Conservation (phyloP, 1,284 basidiomycete species). For the Mycosarcoma maydis region DNA sequence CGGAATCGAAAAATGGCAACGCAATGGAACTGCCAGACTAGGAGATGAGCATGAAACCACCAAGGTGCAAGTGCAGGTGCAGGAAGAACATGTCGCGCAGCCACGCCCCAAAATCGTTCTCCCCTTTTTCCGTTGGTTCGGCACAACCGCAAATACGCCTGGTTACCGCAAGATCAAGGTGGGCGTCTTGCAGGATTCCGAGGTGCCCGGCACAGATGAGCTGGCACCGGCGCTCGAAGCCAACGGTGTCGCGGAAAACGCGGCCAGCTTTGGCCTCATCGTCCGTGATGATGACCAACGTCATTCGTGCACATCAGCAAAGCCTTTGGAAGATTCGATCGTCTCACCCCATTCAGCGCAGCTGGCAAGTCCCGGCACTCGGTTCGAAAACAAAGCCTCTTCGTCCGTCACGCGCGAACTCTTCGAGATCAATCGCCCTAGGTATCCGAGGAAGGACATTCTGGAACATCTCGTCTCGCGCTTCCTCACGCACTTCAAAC, state of each 20-base stretch:
- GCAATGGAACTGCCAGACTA: slow-evolving; percentile 21
- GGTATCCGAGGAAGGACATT: slow-evolving; percentile 52
- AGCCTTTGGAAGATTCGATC: slow-evolving; percentile 23
- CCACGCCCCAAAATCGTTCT: slow-evolving; percentile 51
- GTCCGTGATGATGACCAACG: slow-evolving; percentile 39
- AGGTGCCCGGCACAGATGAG: slow-evolving; percentile 41
- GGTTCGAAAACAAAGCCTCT: slow-evolving; percentile 34
- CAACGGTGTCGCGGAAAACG: slow-evolving; percentile 3
- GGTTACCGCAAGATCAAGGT: slow-evolving; percentile 61
- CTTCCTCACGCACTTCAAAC: slow-evolving; percentile 52
- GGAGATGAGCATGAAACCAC: slow-evolving; percentile 18
- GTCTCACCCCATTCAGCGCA: slow-evolving; percentile 29
- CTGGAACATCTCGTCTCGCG: slow-evolving; percentile 48
- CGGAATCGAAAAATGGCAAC: slow-evolving; percentile 48
- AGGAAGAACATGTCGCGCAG: slow-evolving; percentile 12
- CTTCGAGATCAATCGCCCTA: slow-evolving; percentile 54
- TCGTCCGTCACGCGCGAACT: slow-evolving; percentile 54
- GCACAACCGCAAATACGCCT: slow-evolving; percentile 60
- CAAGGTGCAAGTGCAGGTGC: slow-evolving; percentile 5
- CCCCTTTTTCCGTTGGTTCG: slow-evolving; percentile 63
- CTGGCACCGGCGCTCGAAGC: slow-evolving; percentile 30
- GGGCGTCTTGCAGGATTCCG: slow-evolving; percentile 50
- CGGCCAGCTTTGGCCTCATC: slow-evolving; percentile 25
- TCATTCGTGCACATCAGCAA: slow-evolving; percentile 17
- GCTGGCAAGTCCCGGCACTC: slow-evolving; percentile 16